Percentiles rank a stretch among this genome's conserved stretches.
Evolutionary conservation across 495 filamentous ascomycete species (phyloP).

Genomic region (Tuber magnatum): DNA sequence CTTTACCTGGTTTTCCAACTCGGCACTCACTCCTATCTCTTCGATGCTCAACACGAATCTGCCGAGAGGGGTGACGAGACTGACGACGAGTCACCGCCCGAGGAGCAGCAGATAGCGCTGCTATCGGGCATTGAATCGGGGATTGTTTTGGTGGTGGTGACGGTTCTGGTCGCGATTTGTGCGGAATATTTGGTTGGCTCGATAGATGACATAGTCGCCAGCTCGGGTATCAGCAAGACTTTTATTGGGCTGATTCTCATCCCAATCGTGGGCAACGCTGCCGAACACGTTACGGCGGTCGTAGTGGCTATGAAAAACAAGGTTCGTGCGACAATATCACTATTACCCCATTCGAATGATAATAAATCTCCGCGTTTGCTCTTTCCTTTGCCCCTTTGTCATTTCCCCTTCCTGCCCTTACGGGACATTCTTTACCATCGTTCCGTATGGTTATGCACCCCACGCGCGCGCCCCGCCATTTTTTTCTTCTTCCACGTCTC

Average conservation of each 20-base stretch:
- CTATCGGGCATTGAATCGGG: conserved; percentile 60
- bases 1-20: conserved; percentile 91
- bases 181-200: conserved; percentile 90
- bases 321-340: conserved; percentile 22
- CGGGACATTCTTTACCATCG: neutral
- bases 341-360: conserved; percentile 1
- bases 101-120: conserved; percentile 48
- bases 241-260: conserved; percentile 95
- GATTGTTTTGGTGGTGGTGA: conserved; percentile 65
- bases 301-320: conserved; percentile 90
- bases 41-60: conserved; percentile 51
- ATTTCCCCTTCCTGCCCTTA: neutral
- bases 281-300: conserved; percentile 91
- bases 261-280: conserved; percentile 95
- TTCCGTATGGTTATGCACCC: neutral
- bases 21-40: conserved; percentile 68
- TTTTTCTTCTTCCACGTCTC: conserved; percentile 7
- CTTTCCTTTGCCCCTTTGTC: neutral
- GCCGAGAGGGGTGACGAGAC: conserved; percentile 43
- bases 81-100: conserved; percentile 43
- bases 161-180: conserved; percentile 77
- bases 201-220: conserved; percentile 80
- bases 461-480: neutral
- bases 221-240: conserved; percentile 80
- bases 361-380: neutral